phyloP scores from a whole-genome alignment of 2,329 filamentous ascomycete species.

The Emericellopsis cladophorae region DNA sequence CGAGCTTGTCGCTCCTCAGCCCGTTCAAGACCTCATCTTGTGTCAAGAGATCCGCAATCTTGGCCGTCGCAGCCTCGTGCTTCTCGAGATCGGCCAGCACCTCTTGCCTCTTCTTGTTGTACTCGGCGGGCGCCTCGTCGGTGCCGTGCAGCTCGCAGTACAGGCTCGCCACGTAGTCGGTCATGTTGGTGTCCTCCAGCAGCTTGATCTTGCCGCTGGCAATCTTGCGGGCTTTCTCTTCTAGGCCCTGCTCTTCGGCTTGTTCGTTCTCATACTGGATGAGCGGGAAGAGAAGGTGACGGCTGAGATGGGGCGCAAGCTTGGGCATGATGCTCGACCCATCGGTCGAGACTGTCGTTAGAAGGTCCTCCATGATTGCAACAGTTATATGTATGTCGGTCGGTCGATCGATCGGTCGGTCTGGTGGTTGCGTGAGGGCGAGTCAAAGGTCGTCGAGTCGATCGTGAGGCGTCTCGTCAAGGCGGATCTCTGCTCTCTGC shows the following conservation, averaged over 20 bases:
- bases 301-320: conserved; percentile 83
- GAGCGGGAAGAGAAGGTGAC: conserved; percentile 91
- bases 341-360: conserved; percentile 44
- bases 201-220: conserved; percentile 84
- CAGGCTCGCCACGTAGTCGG: conserved; percentile 86
- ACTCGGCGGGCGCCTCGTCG: conserved; percentile 69
- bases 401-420: neutral
- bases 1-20: conserved; percentile 90
- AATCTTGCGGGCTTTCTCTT: conserved; percentile 51
- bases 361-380: conserved; percentile 26
- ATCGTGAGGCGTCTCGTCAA: neutral
- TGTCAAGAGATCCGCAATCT: conserved; percentile 76
- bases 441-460: conserved; percentile 2
- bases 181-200: conserved; percentile 97
- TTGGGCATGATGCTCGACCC: conserved; percentile 76
- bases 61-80: conserved; percentile 76
- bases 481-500: neutral
- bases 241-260: conserved; percentile 60
- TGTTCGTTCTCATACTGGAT: conserved; percentile 82
- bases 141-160: conserved; percentile 82
- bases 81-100: conserved; percentile 73
- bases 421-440: neutral
- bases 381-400: neutral
- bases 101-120: conserved; percentile 77
- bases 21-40: conserved; percentile 85